These are phyloP conservation scores for Ophiostoma novo-ulmi DNA, from an alignment of 2,329 filamentous ascomycete species.

Conservation along the genomic window DNA sequence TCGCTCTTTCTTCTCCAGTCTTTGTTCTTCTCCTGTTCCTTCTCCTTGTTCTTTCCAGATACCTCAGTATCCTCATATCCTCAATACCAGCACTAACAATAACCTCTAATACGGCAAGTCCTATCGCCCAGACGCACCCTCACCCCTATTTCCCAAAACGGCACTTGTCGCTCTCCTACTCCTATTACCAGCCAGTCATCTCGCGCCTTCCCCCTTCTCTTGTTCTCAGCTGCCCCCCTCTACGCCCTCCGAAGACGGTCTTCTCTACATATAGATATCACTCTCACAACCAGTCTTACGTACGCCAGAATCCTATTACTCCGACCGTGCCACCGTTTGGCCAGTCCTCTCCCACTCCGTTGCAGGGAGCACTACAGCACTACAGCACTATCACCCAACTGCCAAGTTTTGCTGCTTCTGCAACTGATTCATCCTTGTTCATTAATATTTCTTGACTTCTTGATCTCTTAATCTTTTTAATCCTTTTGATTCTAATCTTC, in stretches of 20 bases:
- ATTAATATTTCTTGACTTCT: not conserved
- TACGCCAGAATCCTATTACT: not conserved
- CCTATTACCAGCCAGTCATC: not conserved
- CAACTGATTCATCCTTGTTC: not conserved
- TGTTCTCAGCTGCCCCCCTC: not conserved
- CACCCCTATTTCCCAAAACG: not conserved
- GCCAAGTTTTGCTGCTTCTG: too few species aligned
- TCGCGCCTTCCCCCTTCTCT: not conserved
- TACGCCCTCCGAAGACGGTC: conserved; percentile 1
- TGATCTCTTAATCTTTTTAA: not conserved
- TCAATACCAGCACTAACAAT: not conserved
- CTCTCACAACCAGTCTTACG: not conserved
- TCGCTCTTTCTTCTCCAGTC: conserved; percentile 13
- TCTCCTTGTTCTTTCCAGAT: not conserved
- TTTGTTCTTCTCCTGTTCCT: conserved; percentile 1
- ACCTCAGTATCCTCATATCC: not conserved
- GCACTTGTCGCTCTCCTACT: not conserved
- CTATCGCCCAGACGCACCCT: not conserved
- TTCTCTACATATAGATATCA: not conserved
- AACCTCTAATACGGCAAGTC: not conserved
- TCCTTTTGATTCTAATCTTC: not conserved
- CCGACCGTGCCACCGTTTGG: conserved; percentile 2
- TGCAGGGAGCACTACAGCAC: not conserved
- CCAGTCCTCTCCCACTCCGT: not conserved
- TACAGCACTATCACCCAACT: not conserved